Conservation (phyloP, 495 filamentous ascomycete genomes). For the Xylaria curta region DNA sequence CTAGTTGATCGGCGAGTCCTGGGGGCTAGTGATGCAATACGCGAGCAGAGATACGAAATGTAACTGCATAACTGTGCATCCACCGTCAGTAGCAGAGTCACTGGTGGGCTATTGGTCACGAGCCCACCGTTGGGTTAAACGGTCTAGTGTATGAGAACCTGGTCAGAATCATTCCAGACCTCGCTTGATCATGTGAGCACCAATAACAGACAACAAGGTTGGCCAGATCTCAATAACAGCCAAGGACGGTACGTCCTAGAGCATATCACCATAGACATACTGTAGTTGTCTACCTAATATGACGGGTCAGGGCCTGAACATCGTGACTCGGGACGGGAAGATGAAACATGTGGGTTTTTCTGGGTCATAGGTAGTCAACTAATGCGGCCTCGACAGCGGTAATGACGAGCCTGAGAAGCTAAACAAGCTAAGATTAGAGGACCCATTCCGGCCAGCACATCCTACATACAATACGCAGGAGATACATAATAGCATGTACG, state of each 20-base stretch:
- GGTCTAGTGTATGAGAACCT: conserved; percentile 23
- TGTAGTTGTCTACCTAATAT: neutral
- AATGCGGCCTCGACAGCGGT: conserved; percentile 26
- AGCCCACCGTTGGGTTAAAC: conserved; percentile 28
- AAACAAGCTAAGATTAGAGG: conserved; percentile 24
- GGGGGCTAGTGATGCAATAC: conserved; percentile 26
- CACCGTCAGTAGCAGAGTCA: conserved; percentile 13
- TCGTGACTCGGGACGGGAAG: conserved; percentile 24
- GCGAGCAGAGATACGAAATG: conserved; percentile 20
- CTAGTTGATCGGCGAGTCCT: conserved; percentile 26
- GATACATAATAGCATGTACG: conserved; percentile 22
- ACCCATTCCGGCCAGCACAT: conserved; percentile 29
- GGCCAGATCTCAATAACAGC: neutral
- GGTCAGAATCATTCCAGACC: conserved; percentile 4
- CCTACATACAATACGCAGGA: conserved; percentile 23
- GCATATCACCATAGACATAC: neutral
- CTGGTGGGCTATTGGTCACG: conserved; percentile 24
- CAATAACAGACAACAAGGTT: neutral
- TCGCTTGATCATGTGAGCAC: conserved; percentile 8
- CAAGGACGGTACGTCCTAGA: neutral
- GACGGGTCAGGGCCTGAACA: conserved; percentile 16
- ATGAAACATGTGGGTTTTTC: conserved; percentile 29
- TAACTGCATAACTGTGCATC: conserved; percentile 22
- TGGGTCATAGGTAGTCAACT: conserved; percentile 21
- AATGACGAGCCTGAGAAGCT: conserved; percentile 29